These are phyloP conservation scores for Mycena metata DNA, from an alignment of 768 basidiomycete species.

Conservation along the genomic window DNA sequence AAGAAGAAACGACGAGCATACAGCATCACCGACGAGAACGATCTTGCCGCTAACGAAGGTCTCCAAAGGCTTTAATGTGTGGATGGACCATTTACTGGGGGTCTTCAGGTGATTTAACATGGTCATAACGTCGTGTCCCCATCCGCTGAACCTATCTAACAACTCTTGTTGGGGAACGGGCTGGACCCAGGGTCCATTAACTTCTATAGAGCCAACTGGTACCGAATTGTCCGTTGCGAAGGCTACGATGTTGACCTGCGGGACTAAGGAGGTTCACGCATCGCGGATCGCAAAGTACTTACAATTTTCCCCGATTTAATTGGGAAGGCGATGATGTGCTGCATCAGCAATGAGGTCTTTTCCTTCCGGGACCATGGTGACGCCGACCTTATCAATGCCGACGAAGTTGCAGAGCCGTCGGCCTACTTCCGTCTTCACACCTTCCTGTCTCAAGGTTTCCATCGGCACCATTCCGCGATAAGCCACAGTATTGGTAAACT, in stretches of 20 bases:
- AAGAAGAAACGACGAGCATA: constrained; percentile 41
- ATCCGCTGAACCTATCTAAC: constrained; percentile 57
- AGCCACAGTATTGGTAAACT: constrained; percentile 62
- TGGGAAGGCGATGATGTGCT: constrained; percentile 70
- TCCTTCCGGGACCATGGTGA: constrained; percentile 21
- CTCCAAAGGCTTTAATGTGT: constrained; percentile 58
- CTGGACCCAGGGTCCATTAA: constrained; percentile 58
- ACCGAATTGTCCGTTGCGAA: constrained; percentile 52
- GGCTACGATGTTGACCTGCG: constrained; percentile 62
- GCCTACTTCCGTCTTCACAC: constrained; percentile 56
- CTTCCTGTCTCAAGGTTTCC: constrained; percentile 55
- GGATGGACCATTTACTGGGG: constrained; percentile 67
- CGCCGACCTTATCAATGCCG: constrained; percentile 59
- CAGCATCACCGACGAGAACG: constrained; percentile 68
- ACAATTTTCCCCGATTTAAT: constrained; percentile 57
- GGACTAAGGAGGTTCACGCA: neutral
- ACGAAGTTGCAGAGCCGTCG: constrained; percentile 56
- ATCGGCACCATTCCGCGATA: constrained; percentile 63
- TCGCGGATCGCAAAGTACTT: constrained; percentile 36
- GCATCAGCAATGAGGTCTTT: constrained; percentile 3
- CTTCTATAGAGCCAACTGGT: constrained; percentile 44
- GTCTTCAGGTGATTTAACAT: constrained; percentile 59
- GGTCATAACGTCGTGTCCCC: constrained; percentile 59
- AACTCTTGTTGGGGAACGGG: constrained; percentile 57
- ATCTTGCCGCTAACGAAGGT: constrained; percentile 60